Conservation (phyloP, 169 alveolate genomes). For the Theileria annulata region DNA sequence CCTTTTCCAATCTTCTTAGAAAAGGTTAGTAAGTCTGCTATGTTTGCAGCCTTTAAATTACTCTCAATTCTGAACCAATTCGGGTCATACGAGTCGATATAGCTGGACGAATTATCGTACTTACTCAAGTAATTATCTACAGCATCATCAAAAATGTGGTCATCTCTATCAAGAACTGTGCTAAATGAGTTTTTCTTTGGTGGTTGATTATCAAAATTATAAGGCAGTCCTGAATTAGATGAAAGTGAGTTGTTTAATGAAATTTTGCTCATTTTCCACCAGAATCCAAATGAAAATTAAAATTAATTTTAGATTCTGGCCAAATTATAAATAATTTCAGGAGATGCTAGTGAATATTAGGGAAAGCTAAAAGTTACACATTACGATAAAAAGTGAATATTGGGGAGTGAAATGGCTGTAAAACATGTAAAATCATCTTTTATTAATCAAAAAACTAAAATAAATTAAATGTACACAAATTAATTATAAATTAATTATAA, state of each 20-base stretch:
- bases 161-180: neutral
- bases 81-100: slow-evolving; percentile 13
- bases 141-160: neutral
- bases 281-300: slow-evolving; percentile 5
- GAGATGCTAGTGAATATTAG: too few species aligned
- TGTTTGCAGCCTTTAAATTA: slow-evolving; percentile 25
- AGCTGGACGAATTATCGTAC: slow-evolving; percentile 21
- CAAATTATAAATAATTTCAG: neutral
- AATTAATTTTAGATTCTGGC: neutral
- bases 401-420: neutral
- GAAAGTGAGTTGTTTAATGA: neutral
- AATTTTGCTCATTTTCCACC: neutral
- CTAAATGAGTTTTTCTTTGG: slow-evolving; percentile 9
- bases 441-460: slow-evolving; percentile 2
- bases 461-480: neutral
- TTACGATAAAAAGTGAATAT: too few species aligned
- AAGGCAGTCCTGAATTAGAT: neutral
- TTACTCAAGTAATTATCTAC: slow-evolving; percentile 18
- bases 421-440: neutral
- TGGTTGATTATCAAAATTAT: neutral
- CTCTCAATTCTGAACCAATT: slow-evolving; percentile 39
- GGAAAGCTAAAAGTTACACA: too few species aligned
- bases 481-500: neutral
- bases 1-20: slow-evolving; percentile 75
- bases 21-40: slow-evolving; percentile 62